These are phyloP conservation scores for Camelina laxa DNA, from an alignment of 345 rosid genomes.

Conservation along the genomic window DNA sequence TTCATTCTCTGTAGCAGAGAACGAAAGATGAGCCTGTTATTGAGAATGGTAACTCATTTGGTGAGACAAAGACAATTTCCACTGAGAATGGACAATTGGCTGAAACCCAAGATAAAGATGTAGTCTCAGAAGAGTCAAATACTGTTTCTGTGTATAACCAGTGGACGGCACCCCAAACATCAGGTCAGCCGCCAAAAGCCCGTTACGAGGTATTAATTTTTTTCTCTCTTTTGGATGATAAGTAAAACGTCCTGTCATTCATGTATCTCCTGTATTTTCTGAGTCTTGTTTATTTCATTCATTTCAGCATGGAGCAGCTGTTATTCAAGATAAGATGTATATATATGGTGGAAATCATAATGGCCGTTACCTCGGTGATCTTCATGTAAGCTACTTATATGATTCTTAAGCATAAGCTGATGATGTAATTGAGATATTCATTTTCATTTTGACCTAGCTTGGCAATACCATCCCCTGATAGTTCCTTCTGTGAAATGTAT, in stretches of 20 bases:
- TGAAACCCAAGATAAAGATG: conserved; percentile 91
- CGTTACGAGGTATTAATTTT: conserved; percentile 80
- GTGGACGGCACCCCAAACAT: conserved; percentile 81
- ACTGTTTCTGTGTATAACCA: conserved; percentile 83
- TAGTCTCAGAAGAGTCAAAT: conserved; percentile 83
- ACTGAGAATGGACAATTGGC: conserved; percentile 65
- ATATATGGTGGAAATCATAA: conserved; percentile 96
- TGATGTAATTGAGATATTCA: conserved; percentile 23
- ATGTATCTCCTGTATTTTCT: conserved; percentile 36
- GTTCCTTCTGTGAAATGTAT: conserved; percentile 40
- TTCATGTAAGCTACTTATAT: conserved; percentile 70
- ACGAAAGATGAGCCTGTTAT: conserved; percentile 57
- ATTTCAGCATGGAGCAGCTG: conserved; percentile 91
- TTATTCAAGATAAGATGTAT: conserved; percentile 92
- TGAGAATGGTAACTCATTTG: conserved; percentile 67
- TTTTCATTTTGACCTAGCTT: conserved; percentile 6
- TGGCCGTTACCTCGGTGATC: conserved; percentile 95
- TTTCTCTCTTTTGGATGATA: conserved; percentile 37
- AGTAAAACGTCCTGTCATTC: conserved; percentile 26
- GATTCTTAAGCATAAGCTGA: conserved; percentile 20
- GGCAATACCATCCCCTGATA: not conserved
- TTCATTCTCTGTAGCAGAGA: conserved; percentile 52
- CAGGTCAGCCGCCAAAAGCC: conserved; percentile 85
- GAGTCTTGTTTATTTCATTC: conserved; percentile 30
- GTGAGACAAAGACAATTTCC: conserved; percentile 72